Evolutionary conservation across 2,329 filamentous ascomycete species (phyloP), one percentile per base, ranked within the genome.

Genomic region (Purpureocillium lavendulum): DNA sequence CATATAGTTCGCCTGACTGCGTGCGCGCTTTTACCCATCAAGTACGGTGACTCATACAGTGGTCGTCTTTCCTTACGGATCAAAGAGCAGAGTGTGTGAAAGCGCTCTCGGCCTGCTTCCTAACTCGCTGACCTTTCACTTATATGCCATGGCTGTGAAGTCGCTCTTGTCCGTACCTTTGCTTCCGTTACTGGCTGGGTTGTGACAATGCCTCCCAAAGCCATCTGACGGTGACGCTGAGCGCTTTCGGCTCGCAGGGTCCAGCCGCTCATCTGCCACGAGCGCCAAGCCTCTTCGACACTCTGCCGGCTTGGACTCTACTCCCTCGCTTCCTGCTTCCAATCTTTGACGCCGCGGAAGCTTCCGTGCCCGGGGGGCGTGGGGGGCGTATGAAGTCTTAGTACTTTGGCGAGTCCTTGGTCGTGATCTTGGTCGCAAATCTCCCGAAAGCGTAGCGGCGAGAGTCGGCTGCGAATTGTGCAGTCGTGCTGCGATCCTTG

Each of bases 241-340:
- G 30, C 12, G 13, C 30, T 13, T 32, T 32, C 30, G 15, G 13
- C 30, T 26, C 10, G 21, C 21, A 26, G 21, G 21, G 21, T 10
- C 21, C 21, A 26, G 21, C 26, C 14, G 24, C 35, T 36, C 34
- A 36, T 15, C 16, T 36, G 34, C 24, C 14, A 37, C 24, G 7
- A 13, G 21, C 35, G 21, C 35, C 35, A 29, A n/a, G 24, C 24
- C 35, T 31, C 35, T 37, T 37, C 11, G 35, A 37, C 24, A 37
- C 35, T 37, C 35, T 37, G 35, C 35, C 35, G 35, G 26, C 24
- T 37, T 21, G 35, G 24, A 37, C 16, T 21, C 35, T 29, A 30
- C 35, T 37, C 7, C 16, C 35, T 37, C 35, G 35, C 35, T 37
- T 29, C 35, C 35, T 37, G 35, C 26, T 37, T 30, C 8, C 29